phyloP scores from a whole-genome alignment of 2,329 filamentous ascomycete genomes.

The Pseudogymnoascus sp. region DNA sequence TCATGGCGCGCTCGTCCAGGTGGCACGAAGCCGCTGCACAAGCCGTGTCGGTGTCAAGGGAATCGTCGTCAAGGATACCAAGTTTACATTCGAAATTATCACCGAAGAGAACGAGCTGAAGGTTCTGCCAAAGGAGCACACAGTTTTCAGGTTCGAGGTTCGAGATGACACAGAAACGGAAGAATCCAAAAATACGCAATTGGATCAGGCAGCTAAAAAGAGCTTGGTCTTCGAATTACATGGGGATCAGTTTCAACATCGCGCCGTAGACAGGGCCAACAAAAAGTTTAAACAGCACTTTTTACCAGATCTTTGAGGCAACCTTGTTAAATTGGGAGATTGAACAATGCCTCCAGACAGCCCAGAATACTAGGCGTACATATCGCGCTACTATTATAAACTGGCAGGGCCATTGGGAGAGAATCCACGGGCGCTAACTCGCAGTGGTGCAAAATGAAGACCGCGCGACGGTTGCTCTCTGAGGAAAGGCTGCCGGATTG shows the following conservation, averaged over 20 bases:
- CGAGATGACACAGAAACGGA: slow-evolving; percentile 14
- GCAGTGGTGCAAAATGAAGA: background rate
- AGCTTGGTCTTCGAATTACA: slow-evolving; percentile 73
- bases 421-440: background rate
- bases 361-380: background rate
- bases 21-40: slow-evolving; percentile 72
- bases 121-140: slow-evolving; percentile 81
- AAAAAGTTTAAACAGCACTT: slow-evolving; percentile 88
- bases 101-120: slow-evolving; percentile 64
- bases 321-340: background rate
- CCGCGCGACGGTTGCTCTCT: background rate
- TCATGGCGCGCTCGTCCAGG: slow-evolving; percentile 76
- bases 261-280: slow-evolving; percentile 76
- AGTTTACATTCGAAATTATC: slow-evolving; percentile 77
- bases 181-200: slow-evolving; percentile 18
- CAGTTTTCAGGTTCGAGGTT: slow-evolving; percentile 71
- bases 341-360: background rate
- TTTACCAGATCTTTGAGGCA: slow-evolving; percentile 57
- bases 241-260: slow-evolving; percentile 76
- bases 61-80: slow-evolving; percentile 82
- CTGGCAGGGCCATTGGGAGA: background rate
- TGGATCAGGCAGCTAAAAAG: slow-evolving; percentile 22
- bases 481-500: background rate
- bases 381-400: background rate
- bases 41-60: slow-evolving; percentile 75